Conservation (phyloP, 2,329 filamentous ascomycete genomes). For the Leptographium radiaticola region DNA sequence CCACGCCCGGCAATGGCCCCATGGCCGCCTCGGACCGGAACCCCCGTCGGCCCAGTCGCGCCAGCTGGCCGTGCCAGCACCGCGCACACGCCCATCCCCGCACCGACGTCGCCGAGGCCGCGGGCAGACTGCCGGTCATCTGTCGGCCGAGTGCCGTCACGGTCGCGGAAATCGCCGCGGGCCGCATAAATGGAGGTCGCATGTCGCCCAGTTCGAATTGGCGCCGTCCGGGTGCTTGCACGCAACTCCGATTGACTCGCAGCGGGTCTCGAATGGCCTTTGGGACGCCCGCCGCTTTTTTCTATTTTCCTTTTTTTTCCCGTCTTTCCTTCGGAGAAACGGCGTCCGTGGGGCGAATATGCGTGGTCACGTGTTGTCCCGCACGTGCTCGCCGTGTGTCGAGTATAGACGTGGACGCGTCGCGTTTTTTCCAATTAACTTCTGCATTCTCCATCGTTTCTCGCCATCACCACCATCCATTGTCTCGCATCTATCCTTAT, state of each 20-base stretch:
- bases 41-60: neutral
- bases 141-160: constrained; percentile 2
- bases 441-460: too few species aligned
- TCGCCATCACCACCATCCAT: too few species aligned
- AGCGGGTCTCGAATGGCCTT: too few species aligned
- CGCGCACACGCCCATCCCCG: constrained; percentile 9
- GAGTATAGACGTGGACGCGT: neutral
- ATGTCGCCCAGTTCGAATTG: too few species aligned
- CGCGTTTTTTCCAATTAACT: neutral
- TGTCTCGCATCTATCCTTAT: too few species aligned
- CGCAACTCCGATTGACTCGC: too few species aligned
- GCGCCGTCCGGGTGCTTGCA: too few species aligned
- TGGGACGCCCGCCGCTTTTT: too few species aligned
- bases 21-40: neutral
- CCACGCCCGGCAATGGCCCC: neutral
- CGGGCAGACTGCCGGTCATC: neutral
- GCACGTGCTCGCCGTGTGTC: too few species aligned
- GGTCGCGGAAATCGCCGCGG: neutral
- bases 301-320: too few species aligned
- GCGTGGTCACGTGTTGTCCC: neutral
- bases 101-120: neutral
- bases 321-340: too few species aligned
- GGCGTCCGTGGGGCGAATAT: neutral
- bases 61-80: constrained; percentile 7
- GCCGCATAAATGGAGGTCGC: neutral